phyloP scores from a whole-genome alignment of 169 alveolate species.

The Plasmodium gaboni region DNA sequence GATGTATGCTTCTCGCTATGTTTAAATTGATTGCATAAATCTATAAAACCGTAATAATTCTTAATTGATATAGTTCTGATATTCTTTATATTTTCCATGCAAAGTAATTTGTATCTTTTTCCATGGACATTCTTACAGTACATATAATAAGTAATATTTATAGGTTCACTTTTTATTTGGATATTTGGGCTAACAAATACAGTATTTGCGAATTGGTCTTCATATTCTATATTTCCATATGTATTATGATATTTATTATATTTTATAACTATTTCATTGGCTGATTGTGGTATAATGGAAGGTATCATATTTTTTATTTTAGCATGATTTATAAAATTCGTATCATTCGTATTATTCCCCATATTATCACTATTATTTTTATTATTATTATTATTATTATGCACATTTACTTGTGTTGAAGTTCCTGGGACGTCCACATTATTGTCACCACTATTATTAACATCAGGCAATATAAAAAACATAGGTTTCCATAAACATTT shows the following conservation, averaged over 20 bases:
- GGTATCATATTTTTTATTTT: conserved; percentile 35
- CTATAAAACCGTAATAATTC: conserved; percentile 44
- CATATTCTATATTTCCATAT: neutral
- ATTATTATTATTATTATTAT: conserved; percentile 3
- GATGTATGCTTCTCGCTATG: conserved; percentile 1
- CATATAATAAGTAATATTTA: conserved; percentile 27
- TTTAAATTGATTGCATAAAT: conserved; percentile 15
- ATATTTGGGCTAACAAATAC: conserved; percentile 49
- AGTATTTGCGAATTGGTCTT: conserved; percentile 20
- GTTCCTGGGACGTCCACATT: no score
- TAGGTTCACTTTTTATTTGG: conserved; percentile 38
- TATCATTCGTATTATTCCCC: neutral
- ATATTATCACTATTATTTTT: no score
- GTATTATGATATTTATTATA: conserved; percentile 4
- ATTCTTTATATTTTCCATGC: conserved; percentile 25
- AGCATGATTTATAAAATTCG: neutral
- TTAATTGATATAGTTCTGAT: conserved; percentile 26
- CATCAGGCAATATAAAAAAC: conserved; percentile 46
- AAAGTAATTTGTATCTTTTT: conserved; percentile 49
- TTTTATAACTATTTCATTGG: conserved; percentile 40
- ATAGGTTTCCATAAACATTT: conserved; percentile 56
- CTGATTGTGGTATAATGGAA: conserved; percentile 42
- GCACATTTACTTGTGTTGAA: neutral
- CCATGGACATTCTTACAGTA: conserved; percentile 27
- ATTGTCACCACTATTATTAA: neutral